phyloP scores from a whole-genome alignment of 2,329 filamentous ascomycete species.

The Penicillium sp. region DNA sequence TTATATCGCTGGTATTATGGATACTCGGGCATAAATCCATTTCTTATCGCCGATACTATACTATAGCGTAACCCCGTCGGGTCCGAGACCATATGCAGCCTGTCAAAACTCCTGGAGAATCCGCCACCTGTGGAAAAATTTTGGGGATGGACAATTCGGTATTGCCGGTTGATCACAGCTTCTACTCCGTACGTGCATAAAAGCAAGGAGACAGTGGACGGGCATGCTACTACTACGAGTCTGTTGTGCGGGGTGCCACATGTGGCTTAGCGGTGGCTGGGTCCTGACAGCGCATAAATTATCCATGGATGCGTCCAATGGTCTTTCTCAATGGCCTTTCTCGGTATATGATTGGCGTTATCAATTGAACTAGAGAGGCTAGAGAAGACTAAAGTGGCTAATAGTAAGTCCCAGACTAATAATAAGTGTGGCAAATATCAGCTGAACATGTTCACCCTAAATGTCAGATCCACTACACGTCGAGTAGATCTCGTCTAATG shows the following conservation, averaged over 20 bases:
- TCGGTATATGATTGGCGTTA: not conserved
- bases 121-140: not conserved
- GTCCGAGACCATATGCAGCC: not conserved
- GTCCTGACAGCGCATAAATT: not conserved
- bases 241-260: conserved; percentile 18
- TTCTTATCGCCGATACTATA: not conserved
- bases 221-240: not conserved
- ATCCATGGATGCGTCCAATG: not conserved
- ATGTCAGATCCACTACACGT: conserved; percentile 9
- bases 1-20: not conserved
- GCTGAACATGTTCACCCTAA: conserved; percentile 9
- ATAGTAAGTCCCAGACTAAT: not conserved
- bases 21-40: not conserved
- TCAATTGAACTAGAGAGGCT: not conserved
- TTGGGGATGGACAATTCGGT: not conserved
- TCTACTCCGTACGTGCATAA: not conserved
- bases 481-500: conserved; percentile 5
- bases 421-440: conserved; percentile 12
- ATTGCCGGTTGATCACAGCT: conserved; percentile 6
- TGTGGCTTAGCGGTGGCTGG: conserved; percentile 26
- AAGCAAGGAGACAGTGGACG: conserved; percentile 1
- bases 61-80: not conserved
- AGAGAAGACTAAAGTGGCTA: not conserved
- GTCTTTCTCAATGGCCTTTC: too few relatives aligned
- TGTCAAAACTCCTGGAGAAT: not conserved